Evolutionary conservation across 2,329 filamentous ascomycete genomes (phyloP).

Genomic region (Hyphodiscus sp.): DNA sequence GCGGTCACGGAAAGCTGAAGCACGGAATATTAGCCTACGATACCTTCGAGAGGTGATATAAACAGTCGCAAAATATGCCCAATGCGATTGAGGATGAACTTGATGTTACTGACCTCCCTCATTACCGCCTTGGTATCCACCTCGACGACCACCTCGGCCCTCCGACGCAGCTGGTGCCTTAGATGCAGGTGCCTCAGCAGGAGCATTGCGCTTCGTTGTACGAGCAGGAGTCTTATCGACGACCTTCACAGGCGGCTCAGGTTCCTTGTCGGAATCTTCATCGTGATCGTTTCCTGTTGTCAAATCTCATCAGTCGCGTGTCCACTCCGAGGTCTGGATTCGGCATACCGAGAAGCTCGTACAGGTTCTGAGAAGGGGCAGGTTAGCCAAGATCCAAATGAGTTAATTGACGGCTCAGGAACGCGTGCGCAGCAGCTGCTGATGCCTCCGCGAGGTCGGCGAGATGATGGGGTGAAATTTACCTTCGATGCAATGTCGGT

Average conservation of each 20-base stretch:
- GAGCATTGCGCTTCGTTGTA: conserved; percentile 76
- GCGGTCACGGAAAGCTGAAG: conserved; percentile 80
- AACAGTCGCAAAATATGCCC: neutral
- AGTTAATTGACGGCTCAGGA: conserved; percentile 7
- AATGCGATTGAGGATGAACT: neutral
- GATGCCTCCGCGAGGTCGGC: conserved; percentile 10
- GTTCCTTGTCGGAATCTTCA: conserved; percentile 63
- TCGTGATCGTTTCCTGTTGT: conserved; percentile 51
- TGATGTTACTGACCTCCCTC: conserved; percentile 69
- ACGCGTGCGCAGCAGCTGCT: conserved; percentile 7
- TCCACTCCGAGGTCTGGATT: conserved; percentile 17
- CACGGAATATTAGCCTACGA: conserved; percentile 2
- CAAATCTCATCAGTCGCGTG: conserved; percentile 25
- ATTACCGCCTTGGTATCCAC: conserved; percentile 59
- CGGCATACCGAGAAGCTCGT: conserved; percentile 89
- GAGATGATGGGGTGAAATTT: conserved; percentile 8
- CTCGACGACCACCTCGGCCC: conserved; percentile 35
- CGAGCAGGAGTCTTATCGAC: conserved; percentile 77
- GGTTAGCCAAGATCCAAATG: conserved; percentile 28
- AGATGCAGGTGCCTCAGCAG: conserved; percentile 58
- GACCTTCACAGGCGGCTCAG: conserved; percentile 76
- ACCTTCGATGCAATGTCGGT: conserved; percentile 34
- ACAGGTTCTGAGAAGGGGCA: conserved; percentile 69
- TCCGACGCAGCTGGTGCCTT: conserved; percentile 21
- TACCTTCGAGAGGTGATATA: conserved; percentile 4